Evolutionary conservation across 2,329 filamentous ascomycete species (phyloP).

Genomic region (Bipolaris oryzae): DNA sequence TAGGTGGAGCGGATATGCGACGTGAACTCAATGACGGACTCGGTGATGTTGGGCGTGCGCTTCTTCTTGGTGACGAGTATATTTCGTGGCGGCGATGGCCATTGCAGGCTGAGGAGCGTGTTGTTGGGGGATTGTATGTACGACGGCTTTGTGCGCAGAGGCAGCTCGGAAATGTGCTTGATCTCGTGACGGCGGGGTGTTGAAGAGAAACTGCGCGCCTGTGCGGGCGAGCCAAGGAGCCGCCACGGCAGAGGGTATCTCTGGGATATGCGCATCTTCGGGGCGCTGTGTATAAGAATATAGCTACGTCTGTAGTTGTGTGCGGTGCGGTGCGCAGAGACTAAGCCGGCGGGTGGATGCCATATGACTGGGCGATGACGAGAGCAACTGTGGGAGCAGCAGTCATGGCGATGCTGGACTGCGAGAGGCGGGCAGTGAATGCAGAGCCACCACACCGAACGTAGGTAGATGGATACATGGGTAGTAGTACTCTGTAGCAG

Average conservation of each 20-base stretch:
- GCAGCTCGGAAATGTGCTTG: conserved; percentile 41
- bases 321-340: conserved; percentile 17
- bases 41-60: conserved; percentile 60
- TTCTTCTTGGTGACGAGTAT: conserved; percentile 73
- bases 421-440: neutral
- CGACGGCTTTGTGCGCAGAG: conserved; percentile 40
- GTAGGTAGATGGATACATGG: too few relatives aligned
- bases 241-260: conserved; percentile 36
- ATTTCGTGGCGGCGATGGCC: conserved; percentile 71
- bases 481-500: too few relatives aligned
- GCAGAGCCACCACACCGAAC: neutral
- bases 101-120: conserved; percentile 69
- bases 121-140: conserved; percentile 61
- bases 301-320: conserved; percentile 8
- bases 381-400: neutral
- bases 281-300: neutral
- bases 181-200: conserved; percentile 30
- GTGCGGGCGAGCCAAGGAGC: conserved; percentile 15
- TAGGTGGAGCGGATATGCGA: conserved; percentile 80
- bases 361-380: conserved; percentile 20
- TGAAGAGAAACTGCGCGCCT: conserved; percentile 34
- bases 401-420: neutral
- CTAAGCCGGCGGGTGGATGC: conserved; percentile 12
- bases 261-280: conserved; percentile 28
- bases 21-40: conserved; percentile 64